Evolutionary conservation across 2,329 filamentous ascomycete species (phyloP).

Genomic region (Monosporascus ibericus): DNA sequence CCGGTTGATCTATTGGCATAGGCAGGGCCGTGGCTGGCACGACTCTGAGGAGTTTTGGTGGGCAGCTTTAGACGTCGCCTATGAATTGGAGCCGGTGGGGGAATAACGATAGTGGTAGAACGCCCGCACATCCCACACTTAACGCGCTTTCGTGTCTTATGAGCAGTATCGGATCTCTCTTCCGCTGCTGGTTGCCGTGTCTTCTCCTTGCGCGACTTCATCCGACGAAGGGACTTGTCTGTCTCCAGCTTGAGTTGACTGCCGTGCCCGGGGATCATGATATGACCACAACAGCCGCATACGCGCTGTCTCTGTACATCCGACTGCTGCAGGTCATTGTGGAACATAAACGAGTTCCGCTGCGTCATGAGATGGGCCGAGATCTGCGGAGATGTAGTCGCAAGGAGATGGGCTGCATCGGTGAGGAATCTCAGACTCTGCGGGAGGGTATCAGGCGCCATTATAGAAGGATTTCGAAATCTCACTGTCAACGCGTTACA

Average conservation of each 20-base stretch:
- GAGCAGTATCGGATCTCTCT: slow-evolving; percentile 4
- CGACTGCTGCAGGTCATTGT: slow-evolving; percentile 36
- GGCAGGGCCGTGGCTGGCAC: background rate
- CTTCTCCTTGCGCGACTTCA: slow-evolving; percentile 9
- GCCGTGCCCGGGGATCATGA: slow-evolving; percentile 48
- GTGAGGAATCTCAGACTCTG: slow-evolving; percentile 40
- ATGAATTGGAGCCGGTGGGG: slow-evolving; percentile 27
- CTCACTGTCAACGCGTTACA: background rate
- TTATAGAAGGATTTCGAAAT: slow-evolving; percentile 1
- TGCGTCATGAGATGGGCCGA: slow-evolving; percentile 55
- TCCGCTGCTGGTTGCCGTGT: slow-evolving; percentile 1
- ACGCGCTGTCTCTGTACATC: slow-evolving; percentile 47
- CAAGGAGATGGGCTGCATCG: slow-evolving; percentile 54
- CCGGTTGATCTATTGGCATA: background rate
- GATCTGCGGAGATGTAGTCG: slow-evolving; percentile 44
- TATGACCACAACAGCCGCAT: slow-evolving; percentile 56
- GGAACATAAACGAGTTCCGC: slow-evolving; percentile 42
- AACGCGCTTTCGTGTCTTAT: slow-evolving; percentile 32
- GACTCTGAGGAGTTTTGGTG: slow-evolving; percentile 11
- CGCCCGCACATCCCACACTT: slow-evolving; percentile 40
- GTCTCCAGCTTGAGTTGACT: slow-evolving; percentile 34
- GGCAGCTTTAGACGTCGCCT: slow-evolving; percentile 20
- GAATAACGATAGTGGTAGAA: slow-evolving; percentile 35
- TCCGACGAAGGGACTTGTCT: slow-evolving; percentile 43
- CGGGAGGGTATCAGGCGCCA: slow-evolving; percentile 18